These are phyloP conservation scores for Iris macrosiphon DNA, from an alignment of 106 monocot genomes.

Conservation along the genomic window DNA sequence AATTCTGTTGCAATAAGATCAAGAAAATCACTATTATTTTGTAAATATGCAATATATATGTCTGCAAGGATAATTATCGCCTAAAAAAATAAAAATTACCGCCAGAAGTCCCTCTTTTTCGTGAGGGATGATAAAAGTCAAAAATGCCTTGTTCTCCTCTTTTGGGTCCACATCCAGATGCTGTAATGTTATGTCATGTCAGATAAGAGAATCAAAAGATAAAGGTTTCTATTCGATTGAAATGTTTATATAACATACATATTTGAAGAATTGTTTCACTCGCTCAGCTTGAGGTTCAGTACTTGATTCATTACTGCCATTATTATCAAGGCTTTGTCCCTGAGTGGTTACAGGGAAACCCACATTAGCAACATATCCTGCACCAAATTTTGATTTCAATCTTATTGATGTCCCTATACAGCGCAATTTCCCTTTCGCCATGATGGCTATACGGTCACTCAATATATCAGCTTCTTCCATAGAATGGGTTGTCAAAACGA, in stretches of 20 bases:
- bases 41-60: background rate
- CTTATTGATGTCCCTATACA: conserved; percentile 86
- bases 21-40: background rate
- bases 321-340: conserved; percentile 20
- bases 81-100: conserved; percentile 21
- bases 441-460: conserved; percentile 85
- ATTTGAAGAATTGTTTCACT: conserved; percentile 75
- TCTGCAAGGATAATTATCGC: too few relatives aligned
- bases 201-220: conserved; percentile 1
- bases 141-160: conserved; percentile 60
- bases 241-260: conserved; percentile 26
- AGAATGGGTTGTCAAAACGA: conserved; percentile 91
- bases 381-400: conserved; percentile 76
- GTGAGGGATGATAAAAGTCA: conserved; percentile 84
- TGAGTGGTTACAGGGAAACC: conserved; percentile 39
- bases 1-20: conserved; percentile 29
- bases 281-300: conserved; percentile 20
- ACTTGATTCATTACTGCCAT: background rate
- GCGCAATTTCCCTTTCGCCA: conserved; percentile 90
- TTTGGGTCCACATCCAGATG: conserved; percentile 54
- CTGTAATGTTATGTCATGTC: conserved; percentile 28
- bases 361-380: conserved; percentile 76
- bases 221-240: background rate
- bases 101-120: conserved; percentile 71
- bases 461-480: conserved; percentile 98